A percentile compares a stretch with the other conserved stretches of the same genome.
Conservation (phyloP, 2,329 filamentous ascomycete species). For the Rhynchosporium agropyri region DNA sequence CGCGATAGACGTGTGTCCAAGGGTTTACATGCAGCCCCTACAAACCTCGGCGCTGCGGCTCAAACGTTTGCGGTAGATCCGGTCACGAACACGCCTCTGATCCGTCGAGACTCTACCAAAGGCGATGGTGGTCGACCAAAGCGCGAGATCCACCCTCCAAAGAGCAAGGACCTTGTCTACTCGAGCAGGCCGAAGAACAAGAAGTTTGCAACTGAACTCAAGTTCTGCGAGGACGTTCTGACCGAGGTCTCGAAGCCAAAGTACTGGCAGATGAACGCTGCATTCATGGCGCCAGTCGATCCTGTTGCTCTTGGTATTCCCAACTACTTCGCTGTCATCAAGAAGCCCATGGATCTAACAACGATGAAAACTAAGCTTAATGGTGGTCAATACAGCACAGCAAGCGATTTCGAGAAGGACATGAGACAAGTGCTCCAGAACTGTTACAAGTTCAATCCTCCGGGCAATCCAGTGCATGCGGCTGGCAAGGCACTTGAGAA, state of each 20-base stretch:
- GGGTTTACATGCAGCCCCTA: slow-evolving; percentile 40
- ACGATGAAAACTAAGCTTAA: slow-evolving; percentile 81
- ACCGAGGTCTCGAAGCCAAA: slow-evolving; percentile 76
- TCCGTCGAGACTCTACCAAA: slow-evolving; percentile 81
- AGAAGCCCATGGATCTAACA: slow-evolving; percentile 91
- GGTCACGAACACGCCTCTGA: slow-evolving; percentile 72
- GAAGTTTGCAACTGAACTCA: slow-evolving; percentile 85
- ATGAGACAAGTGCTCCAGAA: slow-evolving; percentile 84
- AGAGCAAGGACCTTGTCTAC: slow-evolving; percentile 89
- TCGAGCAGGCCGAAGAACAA: slow-evolving; percentile 84
- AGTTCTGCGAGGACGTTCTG: slow-evolving; percentile 83
- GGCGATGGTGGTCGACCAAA: slow-evolving; percentile 81
- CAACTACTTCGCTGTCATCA: slow-evolving; percentile 89
- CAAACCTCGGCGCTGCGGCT: slow-evolving; percentile 45
- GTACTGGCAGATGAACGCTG: slow-evolving; percentile 66
- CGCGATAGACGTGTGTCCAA: slow-evolving; percentile 45
- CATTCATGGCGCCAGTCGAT: slow-evolving; percentile 85
- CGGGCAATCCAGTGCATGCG: slow-evolving; percentile 71
- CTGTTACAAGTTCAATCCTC: slow-evolving; percentile 89
- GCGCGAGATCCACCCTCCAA: slow-evolving; percentile 89
- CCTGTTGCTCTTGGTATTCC: slow-evolving; percentile 93
- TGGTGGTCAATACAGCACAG: slow-evolving; percentile 74
- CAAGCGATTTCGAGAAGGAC: slow-evolving; percentile 85
- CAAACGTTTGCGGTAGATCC: slow-evolving; percentile 76
- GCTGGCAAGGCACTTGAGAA: slow-evolving; percentile 74